Percentiles rank a stretch among this genome's conserved stretches.
Evolutionary conservation across 1,139 yeast genomes (phyloP).

Genomic region (Protomyces pachydermus): DNA sequence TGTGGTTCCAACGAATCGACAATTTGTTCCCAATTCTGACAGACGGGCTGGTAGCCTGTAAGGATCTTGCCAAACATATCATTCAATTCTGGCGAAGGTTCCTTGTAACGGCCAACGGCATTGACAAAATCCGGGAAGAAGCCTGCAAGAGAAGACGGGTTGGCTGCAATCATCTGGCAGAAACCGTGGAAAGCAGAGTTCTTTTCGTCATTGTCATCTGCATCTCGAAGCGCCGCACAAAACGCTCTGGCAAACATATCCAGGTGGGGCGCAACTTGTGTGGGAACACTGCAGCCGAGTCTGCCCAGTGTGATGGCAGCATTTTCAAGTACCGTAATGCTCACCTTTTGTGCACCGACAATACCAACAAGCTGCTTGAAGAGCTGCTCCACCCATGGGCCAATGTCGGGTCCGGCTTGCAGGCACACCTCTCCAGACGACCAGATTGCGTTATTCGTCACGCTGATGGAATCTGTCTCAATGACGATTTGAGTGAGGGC

Average conservation of each 20-base stretch:
- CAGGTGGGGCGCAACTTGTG: slow-evolving; percentile 54
- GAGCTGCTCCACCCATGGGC: slow-evolving; percentile 58
- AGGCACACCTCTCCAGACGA: slow-evolving; percentile 80
- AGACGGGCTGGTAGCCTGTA: slow-evolving; percentile 24
- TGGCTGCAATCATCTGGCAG: slow-evolving; percentile 57
- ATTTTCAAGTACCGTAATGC: slow-evolving; percentile 63
- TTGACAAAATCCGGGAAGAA: slow-evolving; percentile 55
- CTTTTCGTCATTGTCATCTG: slow-evolving; percentile 74
- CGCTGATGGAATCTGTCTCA: slow-evolving; percentile 52
- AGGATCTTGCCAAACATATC: slow-evolving; percentile 34
- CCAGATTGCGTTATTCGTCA: slow-evolving; percentile 90
- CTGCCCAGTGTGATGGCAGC: slow-evolving; percentile 94
- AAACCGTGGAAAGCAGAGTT: slow-evolving; percentile 75
- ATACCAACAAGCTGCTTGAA: slow-evolving; percentile 62
- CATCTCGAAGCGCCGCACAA: slow-evolving; percentile 60
- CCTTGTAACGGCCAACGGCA: slow-evolving; percentile 57
- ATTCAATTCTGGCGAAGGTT: slow-evolving; percentile 41
- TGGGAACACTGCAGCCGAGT: slow-evolving; percentile 63
- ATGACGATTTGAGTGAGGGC: slow-evolving; percentile 61
- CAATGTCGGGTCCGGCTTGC: slow-evolving; percentile 51
- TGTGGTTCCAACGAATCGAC: slow-evolving; percentile 16
- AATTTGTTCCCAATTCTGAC: slow-evolving; percentile 15
- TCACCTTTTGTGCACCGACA: slow-evolving; percentile 52
- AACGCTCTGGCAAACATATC: slow-evolving; percentile 57
- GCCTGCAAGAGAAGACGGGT: slow-evolving; percentile 60